Evolutionary conservation across 1,284 basidiomycete species (phyloP).

Genomic region (Cronartium quercuum): DNA sequence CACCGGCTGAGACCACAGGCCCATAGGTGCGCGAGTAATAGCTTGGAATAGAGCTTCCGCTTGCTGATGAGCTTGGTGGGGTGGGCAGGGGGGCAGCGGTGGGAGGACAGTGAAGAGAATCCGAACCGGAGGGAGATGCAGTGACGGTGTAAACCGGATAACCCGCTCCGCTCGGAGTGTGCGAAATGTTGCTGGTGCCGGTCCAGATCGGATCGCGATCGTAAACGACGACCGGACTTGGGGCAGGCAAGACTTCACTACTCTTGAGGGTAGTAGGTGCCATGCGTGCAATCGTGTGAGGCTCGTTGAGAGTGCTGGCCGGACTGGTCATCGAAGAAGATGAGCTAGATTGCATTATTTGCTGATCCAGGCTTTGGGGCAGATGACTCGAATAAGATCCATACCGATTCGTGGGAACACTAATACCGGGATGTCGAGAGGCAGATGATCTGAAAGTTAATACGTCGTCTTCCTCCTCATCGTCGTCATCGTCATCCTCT

Average conservation of each 20-base stretch:
- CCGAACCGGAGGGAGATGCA: slow-evolving; percentile 18
- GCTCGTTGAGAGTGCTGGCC: slow-evolving; percentile 51
- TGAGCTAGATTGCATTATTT: slow-evolving; percentile 55
- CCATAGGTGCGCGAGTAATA: slow-evolving; percentile 39
- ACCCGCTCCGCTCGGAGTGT: slow-evolving; percentile 13
- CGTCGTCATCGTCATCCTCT: slow-evolving; percentile 53
- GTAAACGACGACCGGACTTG: slow-evolving; percentile 62
- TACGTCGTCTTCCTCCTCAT: slow-evolving; percentile 59
- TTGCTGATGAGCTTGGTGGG: slow-evolving; percentile 33
- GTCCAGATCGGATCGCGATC: slow-evolving; percentile 44
- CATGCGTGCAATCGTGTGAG: slow-evolving; percentile 86
- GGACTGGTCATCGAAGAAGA: slow-evolving; percentile 46
- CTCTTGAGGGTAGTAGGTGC: slow-evolving; percentile 90
- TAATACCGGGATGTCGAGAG: slow-evolving; percentile 39
- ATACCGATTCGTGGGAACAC: slow-evolving; percentile 27
- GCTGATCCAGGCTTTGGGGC: slow-evolving; percentile 33
- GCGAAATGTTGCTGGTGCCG: neutral
- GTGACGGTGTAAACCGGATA: neutral
- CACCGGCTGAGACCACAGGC: slow-evolving; percentile 19
- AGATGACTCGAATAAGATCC: slow-evolving; percentile 2
- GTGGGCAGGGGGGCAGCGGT: slow-evolving; percentile 43
- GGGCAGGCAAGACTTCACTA: slow-evolving; percentile 51
- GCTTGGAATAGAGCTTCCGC: slow-evolving; percentile 4
- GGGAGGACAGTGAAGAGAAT: slow-evolving; percentile 54
- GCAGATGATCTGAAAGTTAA: slow-evolving; percentile 52